Evolutionary conservation across 345 rosid species (phyloP).

Genomic region (Murraya paniculata): DNA sequence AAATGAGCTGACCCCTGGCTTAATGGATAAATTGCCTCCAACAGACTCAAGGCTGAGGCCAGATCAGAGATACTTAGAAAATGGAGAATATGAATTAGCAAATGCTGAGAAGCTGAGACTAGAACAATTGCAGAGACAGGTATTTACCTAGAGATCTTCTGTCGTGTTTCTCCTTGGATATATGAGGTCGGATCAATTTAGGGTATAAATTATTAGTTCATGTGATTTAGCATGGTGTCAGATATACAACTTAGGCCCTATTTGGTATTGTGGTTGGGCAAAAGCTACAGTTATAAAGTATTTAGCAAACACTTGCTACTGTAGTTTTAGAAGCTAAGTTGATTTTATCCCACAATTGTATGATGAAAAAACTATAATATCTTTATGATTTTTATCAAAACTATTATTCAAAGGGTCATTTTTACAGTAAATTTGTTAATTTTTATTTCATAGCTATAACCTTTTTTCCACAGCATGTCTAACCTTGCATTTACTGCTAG

Average conservation of each 20-base stretch:
- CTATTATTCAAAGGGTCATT: too few relatives aligned
- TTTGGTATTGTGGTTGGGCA: too few relatives aligned
- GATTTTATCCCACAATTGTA: too few relatives aligned
- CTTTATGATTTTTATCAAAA: too few relatives aligned
- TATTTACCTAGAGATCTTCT: conserved; percentile 25
- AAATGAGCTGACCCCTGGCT: conserved; percentile 79
- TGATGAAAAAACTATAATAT: too few relatives aligned
- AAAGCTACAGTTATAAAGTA: too few relatives aligned
- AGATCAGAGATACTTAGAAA: conserved; percentile 89
- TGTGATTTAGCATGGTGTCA: not conserved
- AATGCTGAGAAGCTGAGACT: conserved; percentile 94
- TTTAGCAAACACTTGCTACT: too few relatives aligned
- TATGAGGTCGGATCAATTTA: not conserved
- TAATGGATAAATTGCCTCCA: conserved; percentile 77
- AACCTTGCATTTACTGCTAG: not conserved
- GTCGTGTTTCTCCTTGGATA: not conserved
- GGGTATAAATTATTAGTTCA: not conserved
- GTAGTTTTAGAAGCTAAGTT: too few relatives aligned
- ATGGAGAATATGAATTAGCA: conserved; percentile 93
- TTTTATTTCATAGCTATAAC: too few relatives aligned
- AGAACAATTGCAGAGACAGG: conserved; percentile 98
- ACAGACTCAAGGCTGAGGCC: conserved; percentile 99
- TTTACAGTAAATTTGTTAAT: too few relatives aligned
- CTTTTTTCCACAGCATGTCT: not conserved
- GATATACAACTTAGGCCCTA: too few relatives aligned